Percentiles rank a stretch among this genome's conserved stretches.
These are phyloP conservation scores for Leucocoprinus birnbaumii DNA, from an alignment of 768 basidiomycete genomes.

Conservation along the genomic window DNA sequence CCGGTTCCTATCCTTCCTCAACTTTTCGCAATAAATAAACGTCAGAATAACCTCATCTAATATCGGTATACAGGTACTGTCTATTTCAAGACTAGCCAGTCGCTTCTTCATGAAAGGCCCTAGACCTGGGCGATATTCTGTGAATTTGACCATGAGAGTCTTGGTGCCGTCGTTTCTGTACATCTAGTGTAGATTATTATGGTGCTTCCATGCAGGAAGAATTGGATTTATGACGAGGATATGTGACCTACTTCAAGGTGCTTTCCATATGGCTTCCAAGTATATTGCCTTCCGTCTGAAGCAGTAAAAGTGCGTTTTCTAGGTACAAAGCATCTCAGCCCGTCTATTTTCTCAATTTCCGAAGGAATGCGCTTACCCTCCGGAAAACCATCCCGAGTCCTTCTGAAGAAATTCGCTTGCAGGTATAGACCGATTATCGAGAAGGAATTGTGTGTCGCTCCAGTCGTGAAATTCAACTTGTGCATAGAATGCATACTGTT, in stretches of 20 bases:
- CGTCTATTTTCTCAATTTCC: neutral
- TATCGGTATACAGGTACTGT: constrained; percentile 21
- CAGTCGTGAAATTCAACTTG: neutral
- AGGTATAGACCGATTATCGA: neutral
- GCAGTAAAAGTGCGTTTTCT: constrained; percentile 15
- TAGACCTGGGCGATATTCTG: constrained; percentile 8
- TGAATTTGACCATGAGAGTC: constrained; percentile 17
- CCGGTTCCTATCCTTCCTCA: constrained; percentile 21
- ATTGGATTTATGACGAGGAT: no score
- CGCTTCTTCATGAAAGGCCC: constrained; percentile 3
- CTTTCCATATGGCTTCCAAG: constrained; percentile 25
- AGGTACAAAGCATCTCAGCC: neutral
- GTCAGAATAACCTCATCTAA: constrained; percentile 28
- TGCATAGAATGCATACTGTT: neutral
- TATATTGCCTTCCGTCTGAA: constrained; percentile 24
- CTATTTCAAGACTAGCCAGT: constrained; percentile 23
- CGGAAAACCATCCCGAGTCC: neutral
- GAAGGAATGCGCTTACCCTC: neutral
- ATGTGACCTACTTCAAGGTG: constrained; percentile 18
- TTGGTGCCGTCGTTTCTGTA: constrained; percentile 16
- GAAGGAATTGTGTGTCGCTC: neutral
- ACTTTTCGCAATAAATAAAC: constrained; percentile 26
- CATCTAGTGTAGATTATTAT: constrained; percentile 9
- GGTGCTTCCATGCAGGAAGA: neutral
- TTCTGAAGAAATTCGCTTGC: neutral